Evolutionary conservation across 176 grass and related monocot genomes (phyloP).

Genomic region (Rhynchospora breviuscula): DNA sequence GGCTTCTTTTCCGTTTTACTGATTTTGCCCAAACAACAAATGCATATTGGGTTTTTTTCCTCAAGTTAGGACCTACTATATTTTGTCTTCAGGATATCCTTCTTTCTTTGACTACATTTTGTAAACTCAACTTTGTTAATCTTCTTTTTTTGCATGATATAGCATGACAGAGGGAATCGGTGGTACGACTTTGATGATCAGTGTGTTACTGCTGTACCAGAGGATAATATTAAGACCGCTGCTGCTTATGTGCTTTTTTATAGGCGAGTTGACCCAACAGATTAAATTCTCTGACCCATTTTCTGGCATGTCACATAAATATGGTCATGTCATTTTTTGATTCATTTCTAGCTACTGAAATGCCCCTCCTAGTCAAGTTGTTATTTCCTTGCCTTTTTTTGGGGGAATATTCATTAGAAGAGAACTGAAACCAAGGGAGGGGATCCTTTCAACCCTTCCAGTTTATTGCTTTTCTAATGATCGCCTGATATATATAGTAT

Average conservation of each 20-base stretch:
- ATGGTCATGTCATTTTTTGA: constrained; percentile 1
- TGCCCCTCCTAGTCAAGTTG: neutral
- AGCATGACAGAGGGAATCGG: constrained; percentile 62
- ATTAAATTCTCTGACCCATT: constrained; percentile 1
- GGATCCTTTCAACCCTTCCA: neutral
- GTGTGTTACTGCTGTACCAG: constrained; percentile 45
- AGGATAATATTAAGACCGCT: constrained; percentile 67
- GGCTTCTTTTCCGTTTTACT: neutral
- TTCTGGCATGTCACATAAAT: neutral
- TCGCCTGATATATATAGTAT: constrained; percentile 10
- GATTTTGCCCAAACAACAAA: neutral
- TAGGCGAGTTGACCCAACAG: constrained; percentile 31
- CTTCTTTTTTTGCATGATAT: constrained; percentile 35
- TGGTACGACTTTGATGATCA: constrained; percentile 96
- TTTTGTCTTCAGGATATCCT: neutral
- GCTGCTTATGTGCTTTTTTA: constrained; percentile 94
- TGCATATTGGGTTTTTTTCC: neutral
- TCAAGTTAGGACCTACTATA: neutral
- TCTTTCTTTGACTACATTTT: neutral
- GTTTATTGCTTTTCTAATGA: constrained; percentile 11
- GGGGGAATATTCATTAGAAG: neutral
- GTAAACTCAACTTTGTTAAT: neutral
- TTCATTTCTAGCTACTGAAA: constrained; percentile 16
- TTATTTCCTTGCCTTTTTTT: constrained; percentile 13
- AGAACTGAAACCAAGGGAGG: neutral